These are phyloP conservation scores for Hanseniaspora pseudoguilliermondii DNA, from an alignment of 805 yeast species.

Conservation along the genomic window DNA sequence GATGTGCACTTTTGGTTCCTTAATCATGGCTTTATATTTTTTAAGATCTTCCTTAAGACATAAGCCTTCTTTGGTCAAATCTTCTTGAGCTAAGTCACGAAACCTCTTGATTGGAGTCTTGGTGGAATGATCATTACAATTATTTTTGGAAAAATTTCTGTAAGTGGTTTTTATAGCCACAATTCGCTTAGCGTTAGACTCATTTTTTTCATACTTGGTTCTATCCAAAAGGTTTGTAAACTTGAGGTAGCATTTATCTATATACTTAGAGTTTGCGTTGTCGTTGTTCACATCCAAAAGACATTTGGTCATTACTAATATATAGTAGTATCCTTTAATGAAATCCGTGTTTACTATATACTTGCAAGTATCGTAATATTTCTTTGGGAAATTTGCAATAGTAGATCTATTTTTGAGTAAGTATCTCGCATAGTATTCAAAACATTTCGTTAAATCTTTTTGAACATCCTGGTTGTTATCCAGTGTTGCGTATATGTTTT, in stretches of 20 bases:
- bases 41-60: not conserved
- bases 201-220: not conserved
- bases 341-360: conserved; percentile 1
- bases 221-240: not conserved
- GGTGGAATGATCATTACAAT: too few relatives aligned
- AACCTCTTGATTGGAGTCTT: not conserved
- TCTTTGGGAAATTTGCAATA: not conserved
- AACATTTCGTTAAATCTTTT: not conserved
- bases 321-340: conserved; percentile 3
- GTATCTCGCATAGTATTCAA: not conserved
- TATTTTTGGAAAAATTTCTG: not conserved
- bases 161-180: not conserved
- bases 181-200: not conserved
- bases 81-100: conserved; percentile 2
- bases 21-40: not conserved
- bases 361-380: not conserved
- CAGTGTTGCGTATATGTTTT: not conserved
- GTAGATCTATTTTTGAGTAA: not conserved
- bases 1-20: not conserved
- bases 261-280: not conserved
- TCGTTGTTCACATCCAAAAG: not conserved
- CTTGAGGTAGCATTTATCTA: conserved; percentile 1
- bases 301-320: not conserved
- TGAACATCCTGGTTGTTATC: not conserved
- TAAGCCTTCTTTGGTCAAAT: not conserved